Conservation (phyloP, 164 flowering plant genomes). For the Nymphaea colorata region DNA sequence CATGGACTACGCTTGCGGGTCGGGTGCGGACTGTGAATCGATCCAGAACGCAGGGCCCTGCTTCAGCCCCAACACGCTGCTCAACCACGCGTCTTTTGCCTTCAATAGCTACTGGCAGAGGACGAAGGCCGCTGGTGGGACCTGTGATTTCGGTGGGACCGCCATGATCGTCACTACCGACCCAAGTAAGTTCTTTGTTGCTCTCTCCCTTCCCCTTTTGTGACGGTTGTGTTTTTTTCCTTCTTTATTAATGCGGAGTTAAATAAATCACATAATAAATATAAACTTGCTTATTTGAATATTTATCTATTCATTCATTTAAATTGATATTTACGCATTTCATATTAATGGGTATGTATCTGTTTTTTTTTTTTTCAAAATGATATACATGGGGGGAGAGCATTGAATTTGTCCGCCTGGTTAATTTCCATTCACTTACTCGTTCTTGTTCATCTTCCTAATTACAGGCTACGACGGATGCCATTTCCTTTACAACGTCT, state of each 20-base stretch:
- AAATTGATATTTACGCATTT: too few relatives aligned
- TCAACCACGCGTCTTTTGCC: constrained; percentile 81
- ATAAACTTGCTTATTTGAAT: too few relatives aligned
- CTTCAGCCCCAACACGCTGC: constrained; percentile 48
- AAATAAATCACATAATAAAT: too few relatives aligned
- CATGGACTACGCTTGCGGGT: constrained; percentile 88
- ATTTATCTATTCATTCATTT: too few relatives aligned
- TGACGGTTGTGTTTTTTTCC: background rate
- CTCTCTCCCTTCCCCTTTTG: background rate
- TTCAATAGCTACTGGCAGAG: constrained; percentile 93
- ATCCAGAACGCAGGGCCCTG: constrained; percentile 69
- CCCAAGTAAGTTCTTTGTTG: constrained; percentile 50
- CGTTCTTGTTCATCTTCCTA: too few relatives aligned
- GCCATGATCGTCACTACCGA: constrained; percentile 75
- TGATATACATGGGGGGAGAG: too few relatives aligned
- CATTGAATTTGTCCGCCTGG: too few relatives aligned
- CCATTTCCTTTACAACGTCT: background rate
- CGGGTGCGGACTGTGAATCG: constrained; percentile 73
- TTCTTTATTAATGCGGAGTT: too few relatives aligned
- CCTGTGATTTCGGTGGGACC: constrained; percentile 83
- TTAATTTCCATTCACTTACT: too few relatives aligned
- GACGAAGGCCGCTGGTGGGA: constrained; percentile 64
- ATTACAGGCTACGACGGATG: background rate
- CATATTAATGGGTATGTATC: too few relatives aligned
- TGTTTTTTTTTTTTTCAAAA: too few relatives aligned